A percentile compares a stretch with the other conserved stretches of the same genome.
Conservation (phyloP, 2,329 filamentous ascomycete genomes). For the Penicillium frequentans region DNA sequence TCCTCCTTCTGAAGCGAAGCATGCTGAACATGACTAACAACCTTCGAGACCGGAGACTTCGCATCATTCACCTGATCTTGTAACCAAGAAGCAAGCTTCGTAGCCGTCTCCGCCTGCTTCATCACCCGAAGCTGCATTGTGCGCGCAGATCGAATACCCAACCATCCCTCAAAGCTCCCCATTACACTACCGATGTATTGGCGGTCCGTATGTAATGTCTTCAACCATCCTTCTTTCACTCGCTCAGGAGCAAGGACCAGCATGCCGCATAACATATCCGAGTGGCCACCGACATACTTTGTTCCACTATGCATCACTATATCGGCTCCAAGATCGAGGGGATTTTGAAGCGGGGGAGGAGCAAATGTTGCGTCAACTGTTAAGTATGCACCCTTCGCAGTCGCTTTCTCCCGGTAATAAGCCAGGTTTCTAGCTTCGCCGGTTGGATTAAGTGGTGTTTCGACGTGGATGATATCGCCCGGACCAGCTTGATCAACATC, state of each 20-base stretch:
- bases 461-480: constrained; percentile 83
- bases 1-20: constrained; percentile 71
- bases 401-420: constrained; percentile 68
- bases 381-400: constrained; percentile 67
- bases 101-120: constrained; percentile 70
- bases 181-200: constrained; percentile 75
- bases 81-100: constrained; percentile 70
- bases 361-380: constrained; percentile 88
- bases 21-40: constrained; percentile 68
- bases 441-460: constrained; percentile 88
- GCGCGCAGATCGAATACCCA: constrained; percentile 78
- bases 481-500: constrained; percentile 65
- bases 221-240: constrained; percentile 56
- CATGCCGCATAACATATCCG: constrained; percentile 85
- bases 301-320: constrained; percentile 90
- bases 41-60: constrained; percentile 45
- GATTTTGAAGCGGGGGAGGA: constrained; percentile 84
- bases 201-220: constrained; percentile 64
- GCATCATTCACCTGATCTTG: constrained; percentile 46
- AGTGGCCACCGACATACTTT: constrained; percentile 94
- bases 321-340: constrained; percentile 76
- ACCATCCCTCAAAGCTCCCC: constrained; percentile 86
- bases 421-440: constrained; percentile 73
- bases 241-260: constrained; percentile 55
- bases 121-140: constrained; percentile 79